These are phyloP conservation scores for Lupinus albus DNA, from an alignment of 306 rosid species.

Conservation along the genomic window DNA sequence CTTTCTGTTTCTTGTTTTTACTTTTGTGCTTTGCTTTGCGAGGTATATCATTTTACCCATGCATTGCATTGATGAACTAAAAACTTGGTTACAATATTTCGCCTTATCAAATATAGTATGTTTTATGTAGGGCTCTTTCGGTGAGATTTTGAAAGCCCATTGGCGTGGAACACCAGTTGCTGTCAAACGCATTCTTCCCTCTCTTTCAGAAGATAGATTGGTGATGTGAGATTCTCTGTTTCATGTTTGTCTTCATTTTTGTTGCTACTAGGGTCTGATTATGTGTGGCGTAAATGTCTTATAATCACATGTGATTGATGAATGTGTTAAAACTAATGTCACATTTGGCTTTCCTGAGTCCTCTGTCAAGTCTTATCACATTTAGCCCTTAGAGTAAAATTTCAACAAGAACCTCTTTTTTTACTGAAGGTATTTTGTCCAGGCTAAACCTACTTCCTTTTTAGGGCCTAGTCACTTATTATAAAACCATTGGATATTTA, in stretches of 20 bases:
- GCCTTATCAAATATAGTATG: slow-evolving; percentile 23
- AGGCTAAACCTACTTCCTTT: slow-evolving; percentile 12
- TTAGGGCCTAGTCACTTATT: slow-evolving; percentile 12
- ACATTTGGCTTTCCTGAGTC: slow-evolving; percentile 1
- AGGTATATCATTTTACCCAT: slow-evolving; percentile 3
- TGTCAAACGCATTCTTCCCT: slow-evolving; percentile 94
- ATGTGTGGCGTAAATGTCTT: slow-evolving; percentile 10
- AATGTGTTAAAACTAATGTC: slow-evolving; percentile 20
- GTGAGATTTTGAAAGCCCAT: slow-evolving; percentile 88
- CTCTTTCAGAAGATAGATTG: slow-evolving; percentile 93
- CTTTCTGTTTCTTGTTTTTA: slow-evolving; percentile 23
- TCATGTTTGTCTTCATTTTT: slow-evolving; percentile 9
- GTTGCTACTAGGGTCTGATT: slow-evolving; percentile 22
- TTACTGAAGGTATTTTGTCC: slow-evolving; percentile 19
- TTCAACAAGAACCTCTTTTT: slow-evolving; percentile 11
- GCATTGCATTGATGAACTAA: slow-evolving; percentile 26
- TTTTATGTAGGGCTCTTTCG: slow-evolving; percentile 86
- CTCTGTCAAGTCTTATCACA: slow-evolving; percentile 8
- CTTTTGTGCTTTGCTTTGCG: slow-evolving; percentile 22
- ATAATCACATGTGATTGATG: slow-evolving; percentile 25
- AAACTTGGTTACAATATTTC: slow-evolving; percentile 17
- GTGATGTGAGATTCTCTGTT: slow-evolving; percentile 74
- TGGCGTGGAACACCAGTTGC: slow-evolving; percentile 99
- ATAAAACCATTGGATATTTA: slow-evolving; percentile 23
- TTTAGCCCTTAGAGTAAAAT: slow-evolving; percentile 14